phyloP scores from a whole-genome alignment of 139 green algal genomes.

The Chlamydomonas sp. region DNA sequence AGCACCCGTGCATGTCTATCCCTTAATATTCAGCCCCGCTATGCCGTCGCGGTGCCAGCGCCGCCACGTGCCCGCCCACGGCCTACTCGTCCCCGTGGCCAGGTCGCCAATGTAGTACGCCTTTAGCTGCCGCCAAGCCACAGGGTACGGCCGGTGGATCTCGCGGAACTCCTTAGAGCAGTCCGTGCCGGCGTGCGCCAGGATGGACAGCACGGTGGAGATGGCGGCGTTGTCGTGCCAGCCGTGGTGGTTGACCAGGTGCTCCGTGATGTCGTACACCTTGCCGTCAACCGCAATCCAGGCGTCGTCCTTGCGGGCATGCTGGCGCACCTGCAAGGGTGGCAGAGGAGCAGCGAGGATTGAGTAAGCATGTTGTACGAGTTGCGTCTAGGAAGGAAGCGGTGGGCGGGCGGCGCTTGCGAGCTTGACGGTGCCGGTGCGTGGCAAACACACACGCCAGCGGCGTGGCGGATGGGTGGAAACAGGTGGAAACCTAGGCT shows the following conservation, averaged over 20 bases:
- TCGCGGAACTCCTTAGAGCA: slow-evolving; percentile 50
- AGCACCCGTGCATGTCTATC: too few species aligned
- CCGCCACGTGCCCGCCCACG: too few species aligned
- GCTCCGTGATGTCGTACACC: slow-evolving; percentile 56
- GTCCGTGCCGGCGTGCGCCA: slow-evolving; percentile 45
- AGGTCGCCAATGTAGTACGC: slow-evolving; percentile 52
- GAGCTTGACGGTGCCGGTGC: too few species aligned
- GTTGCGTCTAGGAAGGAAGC: too few species aligned
- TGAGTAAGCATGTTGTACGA: too few species aligned
- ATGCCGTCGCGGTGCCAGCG: too few species aligned
- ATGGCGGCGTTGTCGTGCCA: slow-evolving; percentile 33
- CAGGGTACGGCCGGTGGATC: slow-evolving; percentile 46
- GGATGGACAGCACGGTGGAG: slow-evolving; percentile 45
- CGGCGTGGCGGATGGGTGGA: too few species aligned
- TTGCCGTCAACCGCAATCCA: slow-evolving; percentile 55
- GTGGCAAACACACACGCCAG: too few species aligned
- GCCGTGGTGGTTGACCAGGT: slow-evolving; percentile 48
- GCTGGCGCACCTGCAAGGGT: slow-evolving; percentile 23
- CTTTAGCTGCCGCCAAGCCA: slow-evolving; percentile 47
- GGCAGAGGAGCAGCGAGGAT: too few species aligned
- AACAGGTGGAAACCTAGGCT: too few species aligned
- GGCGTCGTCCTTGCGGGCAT: slow-evolving; percentile 38
- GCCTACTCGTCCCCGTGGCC: background rate
- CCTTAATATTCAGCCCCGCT: too few species aligned
- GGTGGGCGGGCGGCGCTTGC: too few species aligned